Evolutionary conservation across 768 basidiomycete species (phyloP), one percentile per base, ranked within the genome.

Genomic region (Gyrodon lividus): DNA sequence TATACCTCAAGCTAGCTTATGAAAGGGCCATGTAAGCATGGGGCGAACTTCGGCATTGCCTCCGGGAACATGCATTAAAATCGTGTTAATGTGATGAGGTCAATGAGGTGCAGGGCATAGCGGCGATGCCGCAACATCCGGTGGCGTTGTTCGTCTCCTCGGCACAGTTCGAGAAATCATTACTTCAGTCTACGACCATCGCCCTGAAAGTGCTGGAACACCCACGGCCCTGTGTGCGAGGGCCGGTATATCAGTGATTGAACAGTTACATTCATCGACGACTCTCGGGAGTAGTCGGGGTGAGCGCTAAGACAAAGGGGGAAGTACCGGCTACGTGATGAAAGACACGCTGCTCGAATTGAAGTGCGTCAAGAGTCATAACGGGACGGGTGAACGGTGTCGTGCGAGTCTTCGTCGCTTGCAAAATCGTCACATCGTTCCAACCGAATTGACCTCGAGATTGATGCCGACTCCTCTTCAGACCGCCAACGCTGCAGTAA

Each of bases 61-160:
- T 47, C 45, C 54, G 49, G 10, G 56, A 57, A 50, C 67, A 69
- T 68, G 67, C 67, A 64, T 37, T 54, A 55, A 58, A 58, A 63
- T 65, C 69, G 67, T 69, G 67, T 70, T 54, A 34, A 44, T 48
- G 24, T 46, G 52, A 60, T 67, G 65, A 62, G 65, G 65, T 66
- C 60, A 66, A 39, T 51, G 52, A 52, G 56, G 53, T 40, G 40
- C 43, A 37, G 42, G 31, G 48, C 33, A 17, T 12, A 1, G n/a
- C 19, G 5, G 57, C 55, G 63, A 51, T 47, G 61, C 60, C 63
- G 58, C 63, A 48, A 45, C 16, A 39, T 50, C 50, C 51, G 59
- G 12, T 64, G 43, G 56, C 41, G 52, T 33, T 23, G 43, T 48
- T 33, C 20, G 13, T 34, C 5, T n/a, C 30, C 17, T 42, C 48